Evolutionary conservation across 192 early-diverging fungal species (phyloP), one percentile per base, ranked within the genome.

Genomic region (Coemansia umbellata): DNA sequence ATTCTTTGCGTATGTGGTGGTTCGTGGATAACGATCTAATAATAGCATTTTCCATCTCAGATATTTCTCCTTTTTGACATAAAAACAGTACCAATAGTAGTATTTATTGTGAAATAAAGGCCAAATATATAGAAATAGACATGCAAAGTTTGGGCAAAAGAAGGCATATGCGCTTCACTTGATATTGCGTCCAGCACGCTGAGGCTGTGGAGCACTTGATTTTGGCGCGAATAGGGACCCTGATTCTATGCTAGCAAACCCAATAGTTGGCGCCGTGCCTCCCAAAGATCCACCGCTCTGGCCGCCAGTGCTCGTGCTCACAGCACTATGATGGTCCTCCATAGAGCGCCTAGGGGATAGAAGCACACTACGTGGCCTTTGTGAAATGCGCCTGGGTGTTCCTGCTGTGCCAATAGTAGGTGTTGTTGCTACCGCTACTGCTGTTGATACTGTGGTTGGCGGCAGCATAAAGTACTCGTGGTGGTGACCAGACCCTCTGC

Each of bases 261-360:
- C 9, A 21, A 35, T n/a, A n/a, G n/a, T n/a, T n/a, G n/a, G 9
- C 15, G 28, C 43, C 0, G 36, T 36, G n/a, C 27, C 43, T 41
- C 53, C n/a, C n/a, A n/a, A n/a, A n/a, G n/a, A n/a, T n/a, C n/a
- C n/a, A n/a, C n/a, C n/a, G n/a, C n/a, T n/a, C n/a, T n/a, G 42
- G 54, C 42, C 1, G 42, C 43, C 21, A 33, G 6, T 4, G 31
- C 54, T 2, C 17, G 23, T n/a, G n/a, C n/a, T n/a, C n/a, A n/a
- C 68, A 17, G 27, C 11, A 18, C 36, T 30, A 17, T 76, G 66
- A 40, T 66, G 66, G 47, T 76, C 74, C 21, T 78, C 74, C 74
- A 78, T 54, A 21, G 74, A 78, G 22, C 74, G 63, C 14, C 74
- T 58, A 21, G 74, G 74, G 41, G 74, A 71, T 36, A 78, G 64